Conservation (phyloP, 1,284 basidiomycete genomes). For the Megacollybia platyphylla region DNA sequence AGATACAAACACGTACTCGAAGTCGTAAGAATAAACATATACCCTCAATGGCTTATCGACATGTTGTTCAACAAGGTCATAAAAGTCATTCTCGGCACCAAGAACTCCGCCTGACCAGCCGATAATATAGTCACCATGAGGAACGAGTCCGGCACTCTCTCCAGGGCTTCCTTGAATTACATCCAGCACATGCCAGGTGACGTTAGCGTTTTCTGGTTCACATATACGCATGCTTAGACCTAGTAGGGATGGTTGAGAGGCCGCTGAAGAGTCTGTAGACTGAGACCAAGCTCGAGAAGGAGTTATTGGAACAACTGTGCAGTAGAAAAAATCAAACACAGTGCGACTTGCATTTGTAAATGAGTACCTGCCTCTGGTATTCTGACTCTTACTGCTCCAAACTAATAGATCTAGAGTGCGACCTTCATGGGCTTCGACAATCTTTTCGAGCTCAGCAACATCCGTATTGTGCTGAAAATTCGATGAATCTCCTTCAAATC, state of each 20-base stretch:
- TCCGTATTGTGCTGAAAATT: slow-evolving; percentile 49
- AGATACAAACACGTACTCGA: slow-evolving; percentile 57
- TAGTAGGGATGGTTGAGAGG: slow-evolving; percentile 67
- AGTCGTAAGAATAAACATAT: slow-evolving; percentile 95
- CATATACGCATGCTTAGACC: slow-evolving; percentile 88
- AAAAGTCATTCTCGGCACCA: slow-evolving; percentile 91
- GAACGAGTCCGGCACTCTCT: slow-evolving; percentile 76
- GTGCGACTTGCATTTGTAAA: slow-evolving; percentile 2
- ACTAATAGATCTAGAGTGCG: slow-evolving; percentile 67
- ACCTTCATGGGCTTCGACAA: slow-evolving; percentile 85
- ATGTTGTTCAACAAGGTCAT: slow-evolving; percentile 95
- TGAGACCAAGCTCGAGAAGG: slow-evolving; percentile 81
- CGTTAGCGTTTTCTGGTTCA: slow-evolving; percentile 78
- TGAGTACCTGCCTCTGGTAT: slow-evolving; percentile 54
- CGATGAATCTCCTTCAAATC: slow-evolving; percentile 64
- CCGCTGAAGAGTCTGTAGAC: slow-evolving; percentile 17
- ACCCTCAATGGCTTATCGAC: slow-evolving; percentile 86
- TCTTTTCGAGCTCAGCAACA: slow-evolving; percentile 62
- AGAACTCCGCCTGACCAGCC: slow-evolving; percentile 94
- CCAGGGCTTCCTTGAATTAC: slow-evolving; percentile 94
- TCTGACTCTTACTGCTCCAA: slow-evolving; percentile 84
- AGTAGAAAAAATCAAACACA: slow-evolving; percentile 6
- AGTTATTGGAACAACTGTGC: slow-evolving; percentile 67
- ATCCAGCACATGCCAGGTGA: slow-evolving; percentile 92
- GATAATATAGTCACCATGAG: slow-evolving; percentile 81